Base-by-base conservation (phyloP, 1,284 basidiomycete genomes). In the Leccinum pachyderme region DNA sequence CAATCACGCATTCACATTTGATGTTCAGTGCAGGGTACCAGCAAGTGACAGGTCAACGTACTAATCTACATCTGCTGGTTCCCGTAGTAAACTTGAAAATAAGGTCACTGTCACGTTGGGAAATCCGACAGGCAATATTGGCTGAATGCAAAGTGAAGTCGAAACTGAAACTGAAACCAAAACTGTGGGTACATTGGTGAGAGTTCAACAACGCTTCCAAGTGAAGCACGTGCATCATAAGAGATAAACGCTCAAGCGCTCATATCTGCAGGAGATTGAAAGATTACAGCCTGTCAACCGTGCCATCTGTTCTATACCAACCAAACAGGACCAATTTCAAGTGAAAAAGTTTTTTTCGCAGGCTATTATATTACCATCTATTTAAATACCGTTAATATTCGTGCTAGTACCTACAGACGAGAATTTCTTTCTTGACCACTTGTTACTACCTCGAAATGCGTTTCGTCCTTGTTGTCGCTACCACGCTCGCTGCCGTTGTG, bases 401-500 rank as follows among this genome's bases (percentile, higher is more conserved):
- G 31, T 32, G 12, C 11, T 41, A 18, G 37, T 39, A 41, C 18
- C 22, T 39, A 22, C 11, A 2, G 31, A 27, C 18, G 7, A n/a
- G 7, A 31, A 35, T 11, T 28, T 39, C 24, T 49, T 52, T 31
- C 8, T 18, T 18, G 27, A 27, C 54, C 18, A 48, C 15, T 24
- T 27, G 7, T 32, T 13, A 27, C 43, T 39, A 18, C 27, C 12
- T 6, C 18, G 48, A 18, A 41, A 77, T 77, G 75, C 68, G 66
- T 52, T 64, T 77, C 56, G 33, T 68, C 32, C 44, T 76, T 44
- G 45, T 70, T 47, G 53, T 77, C 54, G 51, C 71, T 25, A 58
- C 64, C 39, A 60, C 62, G 8, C 61, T 78, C 35, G 62, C 74
- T 13, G 64, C 74, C 31, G 65, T 76, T 15, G 77, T 73, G 2